Evolutionary conservation across 305 asterid genomes (phyloP).

Genomic region (Fraxinus nigra): DNA sequence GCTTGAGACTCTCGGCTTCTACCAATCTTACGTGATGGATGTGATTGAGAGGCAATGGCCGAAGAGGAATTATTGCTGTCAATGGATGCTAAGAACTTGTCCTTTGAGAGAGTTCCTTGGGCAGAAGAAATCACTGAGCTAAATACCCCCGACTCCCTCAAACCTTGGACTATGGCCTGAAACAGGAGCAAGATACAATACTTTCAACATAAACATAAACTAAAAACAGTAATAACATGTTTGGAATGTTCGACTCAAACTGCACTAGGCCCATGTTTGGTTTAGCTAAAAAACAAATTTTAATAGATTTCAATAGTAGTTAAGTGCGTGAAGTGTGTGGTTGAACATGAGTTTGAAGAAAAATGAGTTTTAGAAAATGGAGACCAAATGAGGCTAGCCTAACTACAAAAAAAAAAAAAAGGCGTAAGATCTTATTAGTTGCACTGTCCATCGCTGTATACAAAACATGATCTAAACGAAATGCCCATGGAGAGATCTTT

Average conservation of each 20-base stretch:
- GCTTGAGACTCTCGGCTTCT: slow-evolving; percentile 42
- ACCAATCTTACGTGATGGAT: slow-evolving; percentile 70
- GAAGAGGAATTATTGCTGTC: slow-evolving; percentile 61
- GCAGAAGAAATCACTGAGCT: slow-evolving; percentile 61
- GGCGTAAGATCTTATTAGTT: background rate
- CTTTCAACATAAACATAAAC: background rate
- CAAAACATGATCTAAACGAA: background rate
- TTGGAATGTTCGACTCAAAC: background rate
- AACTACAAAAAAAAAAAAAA: background rate
- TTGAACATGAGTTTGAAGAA: background rate
- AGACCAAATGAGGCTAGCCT: background rate
- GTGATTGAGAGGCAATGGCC: slow-evolving; percentile 39
- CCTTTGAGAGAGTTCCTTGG: slow-evolving; percentile 50
- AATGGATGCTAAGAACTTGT: slow-evolving; percentile 63
- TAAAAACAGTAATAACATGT: background rate
- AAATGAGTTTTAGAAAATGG: background rate
- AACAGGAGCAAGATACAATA: slow-evolving; percentile 9
- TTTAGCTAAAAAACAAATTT: background rate
- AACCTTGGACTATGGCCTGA: slow-evolving; percentile 85
- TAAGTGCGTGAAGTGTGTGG: background rate
- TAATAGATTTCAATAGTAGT: background rate
- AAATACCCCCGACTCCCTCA: slow-evolving; percentile 78
- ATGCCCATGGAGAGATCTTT: background rate
- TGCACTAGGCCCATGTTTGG: background rate
- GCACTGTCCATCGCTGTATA: background rate